Percentiles rank a stretch among this genome's conserved stretches.
phyloP scores from a whole-genome alignment of 108 stramenopile genomes.

The Mayamaea pseudoterrestris region DNA sequence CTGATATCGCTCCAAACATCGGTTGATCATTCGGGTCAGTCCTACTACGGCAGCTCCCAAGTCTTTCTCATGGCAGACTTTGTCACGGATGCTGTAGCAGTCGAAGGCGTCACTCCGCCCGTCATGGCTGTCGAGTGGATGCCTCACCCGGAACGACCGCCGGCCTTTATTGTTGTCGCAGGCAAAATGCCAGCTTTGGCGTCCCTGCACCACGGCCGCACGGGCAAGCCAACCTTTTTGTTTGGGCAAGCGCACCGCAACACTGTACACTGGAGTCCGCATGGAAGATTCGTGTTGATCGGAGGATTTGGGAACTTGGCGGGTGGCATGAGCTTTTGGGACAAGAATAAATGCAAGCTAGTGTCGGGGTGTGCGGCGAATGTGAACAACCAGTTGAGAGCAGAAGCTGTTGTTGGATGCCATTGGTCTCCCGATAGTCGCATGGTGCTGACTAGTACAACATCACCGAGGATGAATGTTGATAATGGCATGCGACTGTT shows the following conservation, averaged over 20 bases:
- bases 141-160: slow-evolving; percentile 53
- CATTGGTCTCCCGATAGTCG: slow-evolving; percentile 91
- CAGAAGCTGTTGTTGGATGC: slow-evolving; percentile 69
- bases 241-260: slow-evolving; percentile 93
- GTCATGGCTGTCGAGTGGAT: slow-evolving; percentile 81
- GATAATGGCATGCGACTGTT: slow-evolving; percentile 87
- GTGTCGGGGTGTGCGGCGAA: slow-evolving; percentile 29
- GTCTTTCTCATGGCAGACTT: slow-evolving; percentile 62
- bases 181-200: slow-evolving; percentile 87
- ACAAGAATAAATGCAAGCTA: slow-evolving; percentile 75
- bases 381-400: slow-evolving; percentile 29
- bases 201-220: slow-evolving; percentile 80
- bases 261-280: slow-evolving; percentile 77
- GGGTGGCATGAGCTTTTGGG: slow-evolving; percentile 96
- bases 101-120: slow-evolving; percentile 67
- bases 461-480: slow-evolving; percentile 96
- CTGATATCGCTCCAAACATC: slow-evolving; percentile 76
- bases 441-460: slow-evolving; percentile 80
- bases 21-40: slow-evolving; percentile 85
- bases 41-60: slow-evolving; percentile 91
- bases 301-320: slow-evolving; percentile 82
- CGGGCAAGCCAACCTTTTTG: slow-evolving; percentile 84
- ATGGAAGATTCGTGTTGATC: slow-evolving; percentile 82
- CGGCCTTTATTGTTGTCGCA: slow-evolving; percentile 77
- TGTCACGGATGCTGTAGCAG: slow-evolving; percentile 57